A percentile compares a stretch with the other conserved stretches of the same genome.
These are phyloP conservation scores for Pulicaria dysenterica DNA, from an alignment of 129 eudicot genomes.

Conservation along the genomic window DNA sequence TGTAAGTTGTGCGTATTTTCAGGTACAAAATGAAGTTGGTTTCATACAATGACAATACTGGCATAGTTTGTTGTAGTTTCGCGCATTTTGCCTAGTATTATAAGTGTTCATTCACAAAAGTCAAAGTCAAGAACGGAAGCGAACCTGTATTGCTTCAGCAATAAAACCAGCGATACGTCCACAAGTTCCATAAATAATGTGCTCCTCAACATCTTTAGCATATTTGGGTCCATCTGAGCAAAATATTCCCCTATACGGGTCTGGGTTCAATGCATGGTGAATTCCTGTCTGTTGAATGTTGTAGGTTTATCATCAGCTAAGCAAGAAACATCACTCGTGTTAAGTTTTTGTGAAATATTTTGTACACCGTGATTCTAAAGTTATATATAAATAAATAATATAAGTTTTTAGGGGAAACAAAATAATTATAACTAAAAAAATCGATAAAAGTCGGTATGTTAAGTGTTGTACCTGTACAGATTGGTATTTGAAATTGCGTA, in stretches of 20 bases:
- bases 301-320: constrained; percentile 23
- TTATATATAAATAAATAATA: neutral
- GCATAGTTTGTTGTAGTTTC: too few species aligned
- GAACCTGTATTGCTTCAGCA: constrained; percentile 69
- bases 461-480: constrained; percentile 58
- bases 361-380: neutral
- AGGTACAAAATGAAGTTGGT: too few species aligned
- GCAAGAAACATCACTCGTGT: constrained; percentile 10
- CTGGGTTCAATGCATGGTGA: constrained; percentile 76
- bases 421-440: neutral
- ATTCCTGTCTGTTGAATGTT: constrained; percentile 57
- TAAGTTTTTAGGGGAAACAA: neutral
- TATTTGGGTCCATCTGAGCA: constrained; percentile 69
- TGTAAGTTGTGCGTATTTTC: too few species aligned
- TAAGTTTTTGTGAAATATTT: neutral
- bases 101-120: too few species aligned
- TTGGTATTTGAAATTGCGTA: constrained; percentile 52
- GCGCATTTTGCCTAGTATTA: too few species aligned
- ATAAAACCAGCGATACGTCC: constrained; percentile 74
- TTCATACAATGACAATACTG: too few species aligned
- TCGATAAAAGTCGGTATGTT: neutral
- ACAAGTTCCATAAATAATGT: constrained; percentile 62
- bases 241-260: constrained; percentile 69
- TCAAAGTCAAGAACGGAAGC: too few species aligned
- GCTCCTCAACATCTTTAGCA: constrained; percentile 70